A percentile compares a stretch with the other conserved stretches of the same genome.
Conservation (phyloP, 345 rosid genomes). For the Camelina laxa region DNA sequence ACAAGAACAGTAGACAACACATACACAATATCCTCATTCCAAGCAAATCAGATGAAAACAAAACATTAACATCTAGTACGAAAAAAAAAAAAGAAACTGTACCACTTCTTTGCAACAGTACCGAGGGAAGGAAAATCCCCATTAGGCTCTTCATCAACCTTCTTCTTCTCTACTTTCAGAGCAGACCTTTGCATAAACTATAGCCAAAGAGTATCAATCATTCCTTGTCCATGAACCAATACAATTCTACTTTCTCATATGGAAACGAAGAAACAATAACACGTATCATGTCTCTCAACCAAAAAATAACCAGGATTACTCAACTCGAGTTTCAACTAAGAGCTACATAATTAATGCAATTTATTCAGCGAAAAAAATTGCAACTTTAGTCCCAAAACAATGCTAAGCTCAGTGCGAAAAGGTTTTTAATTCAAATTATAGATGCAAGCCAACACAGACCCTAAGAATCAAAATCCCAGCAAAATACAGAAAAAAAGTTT, state of each 20-base stretch:
- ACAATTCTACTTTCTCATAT: neutral
- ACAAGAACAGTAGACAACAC: conserved; percentile 6
- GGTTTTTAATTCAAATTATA: neutral
- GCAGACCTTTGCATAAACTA: conserved; percentile 94
- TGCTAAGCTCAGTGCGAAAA: neutral
- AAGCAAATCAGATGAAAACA: conserved; percentile 23
- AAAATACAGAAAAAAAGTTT: neutral
- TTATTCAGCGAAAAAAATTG: neutral
- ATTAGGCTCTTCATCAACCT: conserved; percentile 62
- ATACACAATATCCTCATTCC: neutral
- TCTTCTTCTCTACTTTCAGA: conserved; percentile 58
- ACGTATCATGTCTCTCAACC: neutral
- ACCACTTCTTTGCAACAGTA: conserved; percentile 67
- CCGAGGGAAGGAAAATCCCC: conserved; percentile 53
- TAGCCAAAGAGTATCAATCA: conserved; percentile 2
- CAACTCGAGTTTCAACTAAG: neutral
- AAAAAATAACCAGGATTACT: neutral
- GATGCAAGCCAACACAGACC: conserved; percentile 1
- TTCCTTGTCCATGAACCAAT: neutral
- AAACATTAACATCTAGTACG: conserved; percentile 11
- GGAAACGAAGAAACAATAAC: neutral
- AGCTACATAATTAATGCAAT: neutral
- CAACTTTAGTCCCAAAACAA: conserved; percentile 25
- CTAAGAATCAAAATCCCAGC: neutral
- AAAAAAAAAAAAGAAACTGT: neutral